Evolutionary conservation across 352 stramenopile genomes (phyloP).

Genomic region (Bremia lactucae): DNA sequence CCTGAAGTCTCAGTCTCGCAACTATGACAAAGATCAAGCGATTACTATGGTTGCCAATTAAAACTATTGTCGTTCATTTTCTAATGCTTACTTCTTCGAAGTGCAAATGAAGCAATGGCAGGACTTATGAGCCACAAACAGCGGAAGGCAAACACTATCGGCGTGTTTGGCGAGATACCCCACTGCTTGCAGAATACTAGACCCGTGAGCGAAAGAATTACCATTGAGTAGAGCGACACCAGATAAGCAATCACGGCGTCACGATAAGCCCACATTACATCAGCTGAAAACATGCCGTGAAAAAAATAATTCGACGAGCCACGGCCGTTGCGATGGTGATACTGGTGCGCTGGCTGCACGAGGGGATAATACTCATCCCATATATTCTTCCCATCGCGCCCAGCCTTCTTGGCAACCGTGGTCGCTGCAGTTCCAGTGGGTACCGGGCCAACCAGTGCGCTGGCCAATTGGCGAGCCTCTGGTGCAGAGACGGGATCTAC

Average conservation of each 20-base stretch:
- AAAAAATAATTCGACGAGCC: constrained; percentile 81
- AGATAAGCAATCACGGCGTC: constrained; percentile 76
- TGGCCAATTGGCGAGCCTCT: constrained; percentile 5
- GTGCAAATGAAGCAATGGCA: constrained; percentile 50
- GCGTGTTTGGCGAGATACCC: constrained; percentile 38
- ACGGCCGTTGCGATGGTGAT: constrained; percentile 62
- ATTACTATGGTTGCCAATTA: too few species aligned
- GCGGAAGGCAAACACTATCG: constrained; percentile 43
- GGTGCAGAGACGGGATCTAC: constrained; percentile 12
- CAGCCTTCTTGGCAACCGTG: constrained; percentile 10
- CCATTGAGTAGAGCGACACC: constrained; percentile 67
- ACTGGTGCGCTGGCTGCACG: constrained; percentile 72
- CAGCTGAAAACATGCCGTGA: constrained; percentile 80
- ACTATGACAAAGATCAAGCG: constrained; percentile 26
- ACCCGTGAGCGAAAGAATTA: constrained; percentile 66
- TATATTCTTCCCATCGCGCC: constrained; percentile 41
- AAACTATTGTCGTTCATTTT: not conserved
- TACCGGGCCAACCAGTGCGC: constrained; percentile 17
- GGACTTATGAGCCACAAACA: constrained; percentile 70
- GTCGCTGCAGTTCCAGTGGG: constrained; percentile 4
- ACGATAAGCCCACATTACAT: constrained; percentile 75
- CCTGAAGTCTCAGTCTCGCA: constrained; percentile 51
- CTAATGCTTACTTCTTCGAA: constrained; percentile 51
- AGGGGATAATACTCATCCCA: constrained; percentile 86
- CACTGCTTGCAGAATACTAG: constrained; percentile 82